Base-by-base conservation (phyloP, 306 rosid genomes). In the Trifolium subterraneum region DNA sequence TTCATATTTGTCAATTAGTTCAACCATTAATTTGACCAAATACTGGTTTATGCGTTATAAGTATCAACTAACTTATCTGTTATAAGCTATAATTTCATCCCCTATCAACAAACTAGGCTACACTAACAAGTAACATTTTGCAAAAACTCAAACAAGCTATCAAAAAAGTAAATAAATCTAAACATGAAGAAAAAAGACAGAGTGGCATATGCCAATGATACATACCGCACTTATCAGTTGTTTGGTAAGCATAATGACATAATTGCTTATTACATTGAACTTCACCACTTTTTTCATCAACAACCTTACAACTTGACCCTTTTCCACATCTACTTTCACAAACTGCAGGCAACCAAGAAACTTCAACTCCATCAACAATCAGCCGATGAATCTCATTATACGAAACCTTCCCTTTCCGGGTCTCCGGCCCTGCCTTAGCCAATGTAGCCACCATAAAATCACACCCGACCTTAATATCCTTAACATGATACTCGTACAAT, bases 181-280 rank as follows among this genome's bases (percentile, higher is more conserved):
- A 36, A 36, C 2, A 8, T 6, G 39, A 36, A 36, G 39, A 36
- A 36, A 36, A 1, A 8, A 36, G 39, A 36, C 1, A 7, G 39
- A 36, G 22, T 1, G 4, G 8, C 44, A 61, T 23, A 35, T 61
- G 67, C 14, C 18, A 14, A 59, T 14, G 15, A 38, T 35, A 25
- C 50, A 0, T 72, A 79, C 82, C 64, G 36, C 82, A 79, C 19
- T 79, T 65, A 20, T 65, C 36, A 1, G 82, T 79, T 12, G 82
- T 79, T 2, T 65, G 69, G 64, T 79, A 79, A 14, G 70, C 82
- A 35, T 79, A 79, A 52, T 72, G 82, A 33, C 82, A 79, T 9
- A 41, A 64, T 2, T 9, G 82, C 36, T 1, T 55, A 2, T 56
- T 44, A 45, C 83, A 79, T 67, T 56, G 25, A 11, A 79, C 75